Conservation (phyloP, 1,284 basidiomycete genomes). For the Pseudozyma pruni region DNA sequence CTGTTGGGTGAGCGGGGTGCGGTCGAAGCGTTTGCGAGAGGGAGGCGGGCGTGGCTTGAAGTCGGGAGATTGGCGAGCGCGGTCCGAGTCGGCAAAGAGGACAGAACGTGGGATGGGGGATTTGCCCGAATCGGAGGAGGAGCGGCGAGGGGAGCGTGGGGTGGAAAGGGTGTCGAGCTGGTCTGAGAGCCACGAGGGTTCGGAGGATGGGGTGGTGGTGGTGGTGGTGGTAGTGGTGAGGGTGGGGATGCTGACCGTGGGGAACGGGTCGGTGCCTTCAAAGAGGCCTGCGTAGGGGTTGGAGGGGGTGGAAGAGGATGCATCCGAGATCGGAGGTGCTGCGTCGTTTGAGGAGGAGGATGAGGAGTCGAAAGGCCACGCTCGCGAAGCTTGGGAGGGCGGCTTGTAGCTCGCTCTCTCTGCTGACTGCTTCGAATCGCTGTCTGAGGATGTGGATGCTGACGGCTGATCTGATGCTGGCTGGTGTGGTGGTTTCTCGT, state of each 20-base stretch:
- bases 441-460: slow-evolving; percentile 1
- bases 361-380: slow-evolving; percentile 23
- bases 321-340: background rate
- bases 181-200: slow-evolving; percentile 30
- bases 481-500: slow-evolving; percentile 11
- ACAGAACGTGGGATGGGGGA: slow-evolving; percentile 31
- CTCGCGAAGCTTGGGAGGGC: slow-evolving; percentile 9
- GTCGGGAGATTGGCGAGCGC: slow-evolving; percentile 18
- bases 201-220: background rate
- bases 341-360: background rate
- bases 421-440: background rate
- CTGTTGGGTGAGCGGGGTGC: slow-evolving; percentile 33
- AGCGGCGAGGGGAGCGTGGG: slow-evolving; percentile 2
- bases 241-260: slow-evolving; percentile 9
- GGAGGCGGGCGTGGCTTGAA: slow-evolving; percentile 14
- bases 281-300: slow-evolving; percentile 40
- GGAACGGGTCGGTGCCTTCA: slow-evolving; percentile 37
- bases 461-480: slow-evolving; percentile 3
- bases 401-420: slow-evolving; percentile 14
- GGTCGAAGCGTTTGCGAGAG: slow-evolving; percentile 24
- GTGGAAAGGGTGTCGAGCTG: slow-evolving; percentile 35
- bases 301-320: background rate
- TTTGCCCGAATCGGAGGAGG: slow-evolving; percentile 11
- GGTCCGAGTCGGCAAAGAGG: slow-evolving; percentile 36
- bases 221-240: slow-evolving; percentile 1